Percentiles rank a stretch among this genome's conserved stretches.
Evolutionary conservation across 164 flowering plant genomes (phyloP).

Genomic region (Stephania yunnanensis): DNA sequence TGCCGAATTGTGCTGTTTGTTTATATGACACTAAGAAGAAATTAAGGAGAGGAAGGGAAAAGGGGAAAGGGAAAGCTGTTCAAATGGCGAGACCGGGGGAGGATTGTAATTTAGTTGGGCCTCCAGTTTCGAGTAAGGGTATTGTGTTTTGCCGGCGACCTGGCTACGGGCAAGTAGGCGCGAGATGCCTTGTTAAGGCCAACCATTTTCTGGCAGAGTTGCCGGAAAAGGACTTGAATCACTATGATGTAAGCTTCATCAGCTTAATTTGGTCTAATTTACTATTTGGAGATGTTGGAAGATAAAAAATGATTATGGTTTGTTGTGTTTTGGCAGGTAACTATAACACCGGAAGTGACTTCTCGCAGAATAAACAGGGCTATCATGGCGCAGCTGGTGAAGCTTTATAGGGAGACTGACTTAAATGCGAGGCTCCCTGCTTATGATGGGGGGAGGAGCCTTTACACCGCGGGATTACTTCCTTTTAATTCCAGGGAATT

Average conservation of each 20-base stretch:
- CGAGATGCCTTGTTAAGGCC: conserved; percentile 17
- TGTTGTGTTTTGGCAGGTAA: conserved; percentile 30
- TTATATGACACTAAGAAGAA: conserved; percentile 23
- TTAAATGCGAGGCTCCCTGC: conserved; percentile 18
- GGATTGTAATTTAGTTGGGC: conserved; percentile 14
- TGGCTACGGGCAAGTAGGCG: conserved; percentile 12
- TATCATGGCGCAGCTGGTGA: conserved; percentile 18
- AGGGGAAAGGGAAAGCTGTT: conserved; percentile 26
- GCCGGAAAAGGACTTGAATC: conserved; percentile 14
- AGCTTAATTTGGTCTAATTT: not conserved
- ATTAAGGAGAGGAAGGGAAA: conserved; percentile 24
- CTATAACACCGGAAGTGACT: conserved; percentile 35
- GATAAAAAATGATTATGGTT: not conserved
- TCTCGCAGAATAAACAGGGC: conserved; percentile 15
- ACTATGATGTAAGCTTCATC: conserved; percentile 16
- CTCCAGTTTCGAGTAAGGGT: conserved; percentile 26
- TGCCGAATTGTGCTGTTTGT: conserved; percentile 12
- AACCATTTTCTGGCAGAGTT: conserved; percentile 19
- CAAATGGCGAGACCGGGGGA: conserved; percentile 17
- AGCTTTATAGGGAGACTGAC: conserved; percentile 17
- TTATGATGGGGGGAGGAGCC: conserved; percentile 19
- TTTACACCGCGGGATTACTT: conserved; percentile 17
- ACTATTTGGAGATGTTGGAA: not conserved
- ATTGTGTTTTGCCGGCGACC: conserved; percentile 20
- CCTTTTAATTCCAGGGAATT: conserved; percentile 18